Evolutionary conservation across 116 monocot genomes (phyloP).

Genomic region (Cymodocea nodosa): DNA sequence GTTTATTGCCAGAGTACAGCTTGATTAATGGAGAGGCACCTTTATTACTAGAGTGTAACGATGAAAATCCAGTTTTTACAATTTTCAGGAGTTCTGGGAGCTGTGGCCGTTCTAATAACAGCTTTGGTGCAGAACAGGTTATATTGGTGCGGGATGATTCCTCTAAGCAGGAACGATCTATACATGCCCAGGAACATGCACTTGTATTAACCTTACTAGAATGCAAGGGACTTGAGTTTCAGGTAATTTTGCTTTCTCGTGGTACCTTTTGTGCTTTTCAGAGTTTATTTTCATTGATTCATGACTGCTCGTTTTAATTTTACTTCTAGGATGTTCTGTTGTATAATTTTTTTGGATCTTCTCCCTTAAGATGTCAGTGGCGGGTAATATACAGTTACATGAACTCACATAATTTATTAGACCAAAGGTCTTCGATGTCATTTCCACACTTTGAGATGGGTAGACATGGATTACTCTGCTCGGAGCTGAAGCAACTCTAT

Average conservation of each 20-base stretch:
- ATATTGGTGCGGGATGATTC: constrained; percentile 38
- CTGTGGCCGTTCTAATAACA: background rate
- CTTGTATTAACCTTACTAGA: constrained; percentile 45
- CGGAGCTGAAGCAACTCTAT: constrained; percentile 67
- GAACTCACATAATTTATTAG: constrained; percentile 11
- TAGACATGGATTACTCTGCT: constrained; percentile 45
- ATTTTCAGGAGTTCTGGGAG: constrained; percentile 35
- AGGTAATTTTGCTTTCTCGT: constrained; percentile 21
- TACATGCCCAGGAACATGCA: constrained; percentile 28
- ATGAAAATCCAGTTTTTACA: constrained; percentile 49
- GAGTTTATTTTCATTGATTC: background rate
- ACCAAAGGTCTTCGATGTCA: background rate
- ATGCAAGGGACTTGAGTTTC: constrained; percentile 61
- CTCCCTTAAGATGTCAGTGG: constrained; percentile 48
- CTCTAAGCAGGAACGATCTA: constrained; percentile 17
- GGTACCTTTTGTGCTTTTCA: background rate
- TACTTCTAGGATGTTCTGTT: constrained; percentile 50
- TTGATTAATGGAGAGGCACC: constrained; percentile 58
- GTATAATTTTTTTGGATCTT: constrained; percentile 55
- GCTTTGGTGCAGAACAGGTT: constrained; percentile 61
- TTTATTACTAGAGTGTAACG: constrained; percentile 32
- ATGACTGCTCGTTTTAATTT: too few species aligned
- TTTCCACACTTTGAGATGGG: constrained; percentile 34
- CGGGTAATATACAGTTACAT: constrained; percentile 55
- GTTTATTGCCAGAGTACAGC: constrained; percentile 32